Base-by-base conservation (phyloP, 2,329 filamentous ascomycete species). In the Mollisia scopiformis region DNA sequence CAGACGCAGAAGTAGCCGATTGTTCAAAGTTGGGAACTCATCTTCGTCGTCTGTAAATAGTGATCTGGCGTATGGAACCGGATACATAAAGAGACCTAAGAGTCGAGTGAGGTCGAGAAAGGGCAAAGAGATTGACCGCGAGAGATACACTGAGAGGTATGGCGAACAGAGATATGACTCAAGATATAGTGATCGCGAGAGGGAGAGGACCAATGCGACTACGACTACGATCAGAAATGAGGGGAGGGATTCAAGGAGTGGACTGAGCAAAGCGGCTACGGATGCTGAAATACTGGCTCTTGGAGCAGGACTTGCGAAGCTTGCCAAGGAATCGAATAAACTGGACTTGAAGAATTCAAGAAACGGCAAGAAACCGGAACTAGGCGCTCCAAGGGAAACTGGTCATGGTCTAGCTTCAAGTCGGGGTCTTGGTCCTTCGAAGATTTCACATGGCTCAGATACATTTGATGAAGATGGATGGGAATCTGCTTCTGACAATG, bases 21-120 rank as follows among this genome's bases (percentile, higher is more conserved):
- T 89, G 56, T 79, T 88, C 43, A 82, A 80, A 59, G 82, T 86
- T 67, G 79, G 77, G 57, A 89, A 87, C 68, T 88, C 84, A 1
- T 90, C 87, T 1, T 88, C 85, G 2, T 89, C 87, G 0, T 89
- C 87, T 0, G 79, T 89, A 57, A 86, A 89, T 73, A 85, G 83
- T 21, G 88, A 91, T 70, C 76, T 91, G 62, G 88, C 88, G 10
- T 91, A 90, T 71, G 88, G 88, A 10, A 80, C 77, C 57, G 87
- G 86, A 16, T 88, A 82, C 55, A 61, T 73, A 14, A 72, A 67
- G 61, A 58, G 65, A 21, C 65, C 66, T 16, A 73, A 69, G 56
- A 68, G 65, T 35, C 30, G 65, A 8, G 66, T 70, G 16, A 68
- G 70, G 50, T 66, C 62, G 13, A 66, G 66, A 57, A 66, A 62